A percentile compares a stretch with the other conserved stretches of the same genome.
These are phyloP conservation scores for Melaleuca quinquenervia DNA, from an alignment of 345 rosid species.

Conservation along the genomic window DNA sequence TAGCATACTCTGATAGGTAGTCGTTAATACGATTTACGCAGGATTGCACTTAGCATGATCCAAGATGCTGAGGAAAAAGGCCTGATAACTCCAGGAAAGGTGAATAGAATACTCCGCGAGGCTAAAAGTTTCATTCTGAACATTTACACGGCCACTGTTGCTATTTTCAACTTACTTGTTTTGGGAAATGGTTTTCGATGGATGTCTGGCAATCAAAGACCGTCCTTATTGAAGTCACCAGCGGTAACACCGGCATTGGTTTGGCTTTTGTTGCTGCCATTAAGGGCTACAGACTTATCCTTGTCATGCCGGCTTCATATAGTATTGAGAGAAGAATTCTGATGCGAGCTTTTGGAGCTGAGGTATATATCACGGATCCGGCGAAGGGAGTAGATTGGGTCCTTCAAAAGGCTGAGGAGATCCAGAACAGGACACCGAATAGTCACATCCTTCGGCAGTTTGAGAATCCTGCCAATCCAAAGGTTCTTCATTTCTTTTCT, in stretches of 20 bases:
- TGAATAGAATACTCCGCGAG: not conserved
- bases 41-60: conserved; percentile 86
- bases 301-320: conserved; percentile 40
- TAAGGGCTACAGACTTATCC: conserved; percentile 50
- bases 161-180: not conserved
- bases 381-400: conserved; percentile 27
- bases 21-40: conserved; percentile 6
- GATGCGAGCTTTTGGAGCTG: conserved; percentile 68
- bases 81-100: conserved; percentile 73
- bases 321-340: conserved; percentile 60
- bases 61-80: conserved; percentile 76
- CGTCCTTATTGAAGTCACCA: conserved; percentile 38
- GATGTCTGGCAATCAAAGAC: conserved; percentile 19
- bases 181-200: not conserved
- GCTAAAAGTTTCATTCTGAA: not conserved
- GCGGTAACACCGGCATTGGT: conserved; percentile 82
- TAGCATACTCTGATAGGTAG: not conserved
- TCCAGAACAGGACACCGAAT: conserved; percentile 41
- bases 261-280: conserved; percentile 58
- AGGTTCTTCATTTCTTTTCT: conserved; percentile 19
- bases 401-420: conserved; percentile 40
- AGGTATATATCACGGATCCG: conserved; percentile 38
- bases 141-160: not conserved
- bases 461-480: conserved; percentile 60
- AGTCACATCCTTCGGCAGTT: conserved; percentile 33